Evolutionary conservation across 441 rosid genomes (phyloP), one percentile per base, ranked within the genome.

Genomic region (Erodium trifolium): DNA sequence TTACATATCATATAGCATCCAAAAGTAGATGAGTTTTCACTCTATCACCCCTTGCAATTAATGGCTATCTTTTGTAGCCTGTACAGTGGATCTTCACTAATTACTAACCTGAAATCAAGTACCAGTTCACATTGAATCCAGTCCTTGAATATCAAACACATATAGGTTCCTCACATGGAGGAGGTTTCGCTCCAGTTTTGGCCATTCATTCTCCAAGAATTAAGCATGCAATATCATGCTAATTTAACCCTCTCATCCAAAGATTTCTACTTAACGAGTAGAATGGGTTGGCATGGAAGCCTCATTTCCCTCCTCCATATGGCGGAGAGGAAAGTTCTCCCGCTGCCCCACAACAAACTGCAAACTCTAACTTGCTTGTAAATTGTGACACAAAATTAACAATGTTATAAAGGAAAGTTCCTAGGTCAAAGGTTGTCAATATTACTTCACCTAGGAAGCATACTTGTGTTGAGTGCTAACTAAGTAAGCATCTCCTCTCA

Each of bases 311-410:
- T 19, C 19, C 65, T 29, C 35, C 23, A 12, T 23, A 29, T 19
- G 65, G 34, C 65, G 14, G 65, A 11, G 34, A 60, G 65, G 65
- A 60, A 60, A 60, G 65, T 60, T 60, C 8, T 37, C 65, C 65
- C 9, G n/a, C 35, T 60, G 1, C 65, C 65, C 65, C 65, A 60
- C 37, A 60, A 19, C 35, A 31, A 62, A 62, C 65, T 62, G 18
- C 16, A 63, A 6, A 31, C 9, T 13, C 66, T 63, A 63, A 53
- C 17, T 29, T 63, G 41, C 66, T 63, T 63, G 66, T 63, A 29
- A 63, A 63, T 63, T 29, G 66, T 23, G 37, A 29, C 65, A 62
- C 35, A 62, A 62, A 27, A 29, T 8, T 39, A 63, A 63, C 5
- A 63, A 29, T 63, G 41, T 31, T 29, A 63, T 63, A 39, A 8